Percentiles rank a stretch among this genome's conserved stretches.
phyloP scores from a whole-genome alignment of 345 rosid genomes.

The Aquilaria yunnanensis region DNA sequence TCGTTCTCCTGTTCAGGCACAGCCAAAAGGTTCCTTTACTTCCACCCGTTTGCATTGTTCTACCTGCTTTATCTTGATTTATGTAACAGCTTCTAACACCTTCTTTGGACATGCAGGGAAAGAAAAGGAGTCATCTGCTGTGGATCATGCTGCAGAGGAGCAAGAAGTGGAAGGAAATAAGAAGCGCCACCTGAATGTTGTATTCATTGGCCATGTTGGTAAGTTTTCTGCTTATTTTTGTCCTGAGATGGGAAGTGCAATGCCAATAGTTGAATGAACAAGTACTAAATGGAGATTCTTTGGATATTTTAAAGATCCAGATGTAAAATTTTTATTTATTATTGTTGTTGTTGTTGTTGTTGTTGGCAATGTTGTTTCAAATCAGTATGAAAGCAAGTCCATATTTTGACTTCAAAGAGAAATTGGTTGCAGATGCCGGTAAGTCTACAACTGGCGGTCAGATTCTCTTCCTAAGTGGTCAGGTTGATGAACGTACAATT shows the following conservation, averaged over 20 bases:
- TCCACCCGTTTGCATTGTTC: background rate
- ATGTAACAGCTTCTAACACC: too few species aligned
- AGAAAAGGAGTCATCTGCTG: slow-evolving; percentile 44
- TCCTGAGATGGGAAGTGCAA: too few species aligned
- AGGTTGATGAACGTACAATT: slow-evolving; percentile 92
- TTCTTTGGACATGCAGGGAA: slow-evolving; percentile 6
- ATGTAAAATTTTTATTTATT: too few species aligned
- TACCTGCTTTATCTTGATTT: too few species aligned
- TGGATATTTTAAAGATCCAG: too few species aligned
- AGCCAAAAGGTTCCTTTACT: slow-evolving; percentile 39
- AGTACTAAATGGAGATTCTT: too few species aligned
- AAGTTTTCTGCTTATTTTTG: slow-evolving; percentile 20
- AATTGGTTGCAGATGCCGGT: slow-evolving; percentile 67
- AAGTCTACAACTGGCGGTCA: slow-evolving; percentile 98
- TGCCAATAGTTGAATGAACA: too few species aligned
- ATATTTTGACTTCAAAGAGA: too few species aligned
- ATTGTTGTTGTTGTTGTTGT: too few species aligned
- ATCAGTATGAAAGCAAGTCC: too few species aligned
- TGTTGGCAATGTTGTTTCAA: too few species aligned
- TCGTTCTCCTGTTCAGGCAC: slow-evolving; percentile 23
- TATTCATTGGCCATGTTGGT: slow-evolving; percentile 99
- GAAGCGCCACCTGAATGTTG: slow-evolving; percentile 90
- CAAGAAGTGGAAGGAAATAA: slow-evolving; percentile 40
- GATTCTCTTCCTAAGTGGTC: slow-evolving; percentile 93
- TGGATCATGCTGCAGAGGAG: slow-evolving; percentile 28